A percentile compares a stretch with the other conserved stretches of the same genome.
phyloP scores from a whole-genome alignment of 2,329 filamentous ascomycete genomes.

The Curvularia verruculosa region DNA sequence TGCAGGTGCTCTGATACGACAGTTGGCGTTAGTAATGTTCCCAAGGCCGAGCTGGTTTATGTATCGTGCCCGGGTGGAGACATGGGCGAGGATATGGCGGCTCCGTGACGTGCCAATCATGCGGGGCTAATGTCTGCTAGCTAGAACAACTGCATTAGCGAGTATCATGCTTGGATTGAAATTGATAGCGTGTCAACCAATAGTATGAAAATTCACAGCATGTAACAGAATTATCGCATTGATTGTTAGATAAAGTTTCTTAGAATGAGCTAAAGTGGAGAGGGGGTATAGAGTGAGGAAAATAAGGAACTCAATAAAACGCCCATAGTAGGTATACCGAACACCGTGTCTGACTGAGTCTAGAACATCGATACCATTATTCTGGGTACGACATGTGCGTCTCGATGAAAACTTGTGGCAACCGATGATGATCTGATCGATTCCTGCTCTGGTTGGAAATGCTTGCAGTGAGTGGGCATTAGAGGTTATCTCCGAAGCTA shows the following conservation, averaged over 20 bases:
- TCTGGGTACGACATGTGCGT: neutral
- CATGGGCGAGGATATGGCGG: slow-evolving; percentile 2
- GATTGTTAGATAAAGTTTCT: neutral
- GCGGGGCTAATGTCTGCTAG: slow-evolving; percentile 20
- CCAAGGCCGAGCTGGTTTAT: neutral
- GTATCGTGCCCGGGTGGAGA: neutral
- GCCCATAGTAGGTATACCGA: neutral
- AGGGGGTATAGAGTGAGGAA: slow-evolving; percentile 25
- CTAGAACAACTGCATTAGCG: slow-evolving; percentile 11
- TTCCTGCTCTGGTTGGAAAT: neutral
- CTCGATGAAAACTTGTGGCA: neutral
- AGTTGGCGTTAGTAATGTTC: neutral
- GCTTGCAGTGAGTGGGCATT: neutral
- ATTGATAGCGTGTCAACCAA: neutral
- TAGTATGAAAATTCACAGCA: neutral
- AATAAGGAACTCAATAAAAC: slow-evolving; percentile 8
- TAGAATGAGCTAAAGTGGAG: neutral
- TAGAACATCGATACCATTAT: neutral
- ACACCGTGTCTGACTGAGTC: neutral
- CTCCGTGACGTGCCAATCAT: slow-evolving; percentile 4
- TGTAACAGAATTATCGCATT: neutral
- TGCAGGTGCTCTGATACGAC: neutral
- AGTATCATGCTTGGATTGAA: neutral
- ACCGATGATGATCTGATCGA: neutral
- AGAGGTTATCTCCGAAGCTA: neutral